Percentiles rank a stretch among this genome's conserved stretches.
These are phyloP conservation scores for Hippophae tibetana DNA, from an alignment of 306 rosid species.

Conservation along the genomic window DNA sequence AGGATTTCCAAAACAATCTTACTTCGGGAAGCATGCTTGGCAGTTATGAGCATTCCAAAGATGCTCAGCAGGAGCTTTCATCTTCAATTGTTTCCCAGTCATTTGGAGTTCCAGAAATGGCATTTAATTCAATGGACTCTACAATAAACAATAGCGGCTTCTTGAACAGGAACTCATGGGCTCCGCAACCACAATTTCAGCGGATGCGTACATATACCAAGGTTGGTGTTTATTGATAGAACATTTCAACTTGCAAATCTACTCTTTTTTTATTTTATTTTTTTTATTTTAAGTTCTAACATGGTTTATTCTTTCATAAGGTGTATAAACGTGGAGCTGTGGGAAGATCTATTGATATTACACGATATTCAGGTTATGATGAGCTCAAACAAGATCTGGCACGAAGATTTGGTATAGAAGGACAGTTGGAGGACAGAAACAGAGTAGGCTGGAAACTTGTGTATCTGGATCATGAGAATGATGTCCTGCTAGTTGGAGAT, in stretches of 20 bases:
- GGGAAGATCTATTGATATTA: slow-evolving; percentile 89
- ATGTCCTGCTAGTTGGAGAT: slow-evolving; percentile 87
- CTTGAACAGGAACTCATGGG: slow-evolving; percentile 66
- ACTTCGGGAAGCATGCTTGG: slow-evolving; percentile 54
- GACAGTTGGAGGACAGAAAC: slow-evolving; percentile 78
- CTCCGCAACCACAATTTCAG: slow-evolving; percentile 61
- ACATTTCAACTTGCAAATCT: background rate
- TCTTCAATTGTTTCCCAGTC: slow-evolving; percentile 84
- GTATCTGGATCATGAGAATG: slow-evolving; percentile 88
- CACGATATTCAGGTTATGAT: slow-evolving; percentile 73
- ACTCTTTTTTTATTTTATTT: background rate
- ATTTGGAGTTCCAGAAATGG: slow-evolving; percentile 84
- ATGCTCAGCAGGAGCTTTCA: slow-evolving; percentile 79
- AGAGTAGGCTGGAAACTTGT: slow-evolving; percentile 95
- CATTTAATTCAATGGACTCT: slow-evolving; percentile 79
- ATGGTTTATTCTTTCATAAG: slow-evolving; percentile 28
- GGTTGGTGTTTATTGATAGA: slow-evolving; percentile 34
- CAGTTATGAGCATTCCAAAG: slow-evolving; percentile 49
- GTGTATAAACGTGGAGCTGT: slow-evolving; percentile 99
- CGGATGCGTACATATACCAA: slow-evolving; percentile 91
- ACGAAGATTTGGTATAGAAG: slow-evolving; percentile 91
- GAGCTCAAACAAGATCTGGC: slow-evolving; percentile 89
- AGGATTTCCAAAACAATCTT: slow-evolving; percentile 50
- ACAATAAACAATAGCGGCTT: slow-evolving; percentile 62
- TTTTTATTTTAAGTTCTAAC: slow-evolving; percentile 6